phyloP scores from a whole-genome alignment of 805 yeast genomes.

The Ogataea chonburiensis region DNA sequence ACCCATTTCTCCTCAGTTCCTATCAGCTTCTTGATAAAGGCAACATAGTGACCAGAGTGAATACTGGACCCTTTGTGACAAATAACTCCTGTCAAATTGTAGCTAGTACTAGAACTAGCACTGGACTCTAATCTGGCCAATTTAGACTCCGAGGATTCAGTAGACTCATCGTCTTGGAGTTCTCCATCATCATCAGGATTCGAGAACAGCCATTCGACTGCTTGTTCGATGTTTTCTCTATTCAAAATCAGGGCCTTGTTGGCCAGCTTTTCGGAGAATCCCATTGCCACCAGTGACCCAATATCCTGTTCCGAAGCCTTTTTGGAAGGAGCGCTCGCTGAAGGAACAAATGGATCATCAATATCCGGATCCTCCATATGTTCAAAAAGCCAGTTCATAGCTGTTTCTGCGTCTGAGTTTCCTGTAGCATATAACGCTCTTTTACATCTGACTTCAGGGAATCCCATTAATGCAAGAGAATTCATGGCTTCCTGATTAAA shows the following conservation, averaged over 20 bases:
- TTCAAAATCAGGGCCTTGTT: constrained; percentile 66
- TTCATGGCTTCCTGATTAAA: constrained; percentile 58
- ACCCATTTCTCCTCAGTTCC: constrained; percentile 58
- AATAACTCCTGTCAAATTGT: constrained; percentile 59
- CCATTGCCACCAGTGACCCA: constrained; percentile 65
- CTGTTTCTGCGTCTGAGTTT: constrained; percentile 60
- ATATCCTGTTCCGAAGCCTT: constrained; percentile 41
- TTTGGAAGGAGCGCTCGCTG: constrained; percentile 4
- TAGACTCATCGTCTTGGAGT: constrained; percentile 31
- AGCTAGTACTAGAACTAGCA: constrained; percentile 26
- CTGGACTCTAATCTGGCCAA: constrained; percentile 14
- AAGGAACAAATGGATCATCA: constrained; percentile 55
- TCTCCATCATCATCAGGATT: constrained; percentile 78
- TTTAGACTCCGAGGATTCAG: constrained; percentile 7
- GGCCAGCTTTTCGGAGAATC: constrained; percentile 66
- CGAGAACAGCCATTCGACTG: constrained; percentile 88
- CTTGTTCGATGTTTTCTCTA: constrained; percentile 61
- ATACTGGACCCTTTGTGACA: constrained; percentile 90
- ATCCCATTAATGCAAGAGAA: constrained; percentile 80
- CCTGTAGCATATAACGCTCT: constrained; percentile 75
- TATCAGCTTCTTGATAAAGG: constrained; percentile 53
- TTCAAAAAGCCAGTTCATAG: constrained; percentile 87
- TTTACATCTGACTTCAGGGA: constrained; percentile 60
- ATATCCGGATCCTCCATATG: constrained; percentile 85
- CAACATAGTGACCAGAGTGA: constrained; percentile 92